phyloP scores from a whole-genome alignment of 192 early-diverging fungal species.

The Thoreauomyces humboldtii region DNA sequence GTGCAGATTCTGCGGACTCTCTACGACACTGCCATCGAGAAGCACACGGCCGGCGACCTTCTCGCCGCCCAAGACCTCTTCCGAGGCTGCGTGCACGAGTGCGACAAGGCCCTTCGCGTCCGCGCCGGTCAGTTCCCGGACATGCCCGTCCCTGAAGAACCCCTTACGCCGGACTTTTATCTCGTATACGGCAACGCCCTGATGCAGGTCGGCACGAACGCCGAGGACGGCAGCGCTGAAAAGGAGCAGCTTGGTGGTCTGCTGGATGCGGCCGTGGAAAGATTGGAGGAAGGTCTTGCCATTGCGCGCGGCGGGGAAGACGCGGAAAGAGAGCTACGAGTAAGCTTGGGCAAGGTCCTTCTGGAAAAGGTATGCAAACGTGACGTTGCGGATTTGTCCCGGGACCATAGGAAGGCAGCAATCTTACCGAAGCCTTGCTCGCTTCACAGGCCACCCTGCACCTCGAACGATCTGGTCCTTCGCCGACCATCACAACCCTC shows the following conservation, averaged over 20 bases:
- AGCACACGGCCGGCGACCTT: constrained; percentile 25
- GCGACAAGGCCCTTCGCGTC: constrained; percentile 53
- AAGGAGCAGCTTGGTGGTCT: not conserved
- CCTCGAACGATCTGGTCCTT: not conserved
- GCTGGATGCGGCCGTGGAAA: constrained; percentile 22
- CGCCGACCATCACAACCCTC: not conserved
- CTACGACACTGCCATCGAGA: constrained; percentile 47
- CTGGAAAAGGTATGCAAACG: constrained; percentile 1
- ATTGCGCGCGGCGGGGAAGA: constrained; percentile 13
- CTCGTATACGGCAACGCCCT: constrained; percentile 56
- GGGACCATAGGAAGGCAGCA: no score
- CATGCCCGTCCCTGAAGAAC: not conserved
- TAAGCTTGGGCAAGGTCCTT: not conserved
- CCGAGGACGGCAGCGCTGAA: not conserved
- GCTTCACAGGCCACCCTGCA: not conserved
- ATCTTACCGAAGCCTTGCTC: not conserved
- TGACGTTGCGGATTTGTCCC: no score
- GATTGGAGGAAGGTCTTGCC: constrained; percentile 21
- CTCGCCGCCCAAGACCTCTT: constrained; percentile 45
- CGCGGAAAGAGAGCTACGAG: not conserved
- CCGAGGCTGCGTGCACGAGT: constrained; percentile 59
- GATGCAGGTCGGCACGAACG: constrained; percentile 40
- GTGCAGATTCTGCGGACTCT: constrained; percentile 51
- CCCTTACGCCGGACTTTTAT: constrained; percentile 49
- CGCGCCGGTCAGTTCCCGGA: constrained; percentile 1